Conservation (phyloP, 2,329 filamentous ascomycete genomes). For the Rachicladosporium sp. region DNA sequence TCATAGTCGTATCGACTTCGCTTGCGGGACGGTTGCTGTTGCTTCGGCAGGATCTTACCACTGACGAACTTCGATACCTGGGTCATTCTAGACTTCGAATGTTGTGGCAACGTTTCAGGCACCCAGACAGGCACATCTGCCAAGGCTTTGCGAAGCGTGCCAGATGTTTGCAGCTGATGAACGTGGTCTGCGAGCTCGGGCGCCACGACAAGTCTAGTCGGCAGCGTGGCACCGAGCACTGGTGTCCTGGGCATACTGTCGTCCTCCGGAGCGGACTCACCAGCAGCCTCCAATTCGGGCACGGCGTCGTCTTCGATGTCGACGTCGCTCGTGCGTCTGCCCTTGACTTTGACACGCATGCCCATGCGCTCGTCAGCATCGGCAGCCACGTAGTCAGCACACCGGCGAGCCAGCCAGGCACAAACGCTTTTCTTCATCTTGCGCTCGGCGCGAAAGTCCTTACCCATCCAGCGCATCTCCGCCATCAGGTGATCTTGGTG, state of each 20-base stretch:
- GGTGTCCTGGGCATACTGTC: slow-evolving; percentile 18
- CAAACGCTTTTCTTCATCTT: slow-evolving; percentile 86
- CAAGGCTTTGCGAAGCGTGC: slow-evolving; percentile 18
- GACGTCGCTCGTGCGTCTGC: slow-evolving; percentile 15
- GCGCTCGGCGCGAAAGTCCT: slow-evolving; percentile 83
- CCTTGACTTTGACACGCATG: slow-evolving; percentile 56
- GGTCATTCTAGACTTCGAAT: neutral
- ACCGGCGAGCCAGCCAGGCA: slow-evolving; percentile 67
- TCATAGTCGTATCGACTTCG: slow-evolving; percentile 72
- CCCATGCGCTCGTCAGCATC: slow-evolving; percentile 48
- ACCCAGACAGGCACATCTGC: slow-evolving; percentile 13
- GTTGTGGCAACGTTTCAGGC: neutral
- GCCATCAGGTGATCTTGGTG: slow-evolving; percentile 80
- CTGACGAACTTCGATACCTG: slow-evolving; percentile 71
- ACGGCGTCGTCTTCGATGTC: slow-evolving; percentile 4
- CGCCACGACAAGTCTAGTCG: slow-evolving; percentile 14
- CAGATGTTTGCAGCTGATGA: slow-evolving; percentile 13
- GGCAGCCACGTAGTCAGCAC: slow-evolving; percentile 67
- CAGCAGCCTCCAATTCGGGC: slow-evolving; percentile 20
- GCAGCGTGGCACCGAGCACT: slow-evolving; percentile 6
- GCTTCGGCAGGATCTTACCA: slow-evolving; percentile 60
- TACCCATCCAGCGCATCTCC: slow-evolving; percentile 97
- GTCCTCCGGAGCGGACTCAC: slow-evolving; percentile 20
- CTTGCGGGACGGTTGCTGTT: slow-evolving; percentile 56
- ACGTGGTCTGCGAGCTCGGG: slow-evolving; percentile 17